Conservation (phyloP, 371 early-diverging fungal species). For the Nosema bombycis region DNA sequence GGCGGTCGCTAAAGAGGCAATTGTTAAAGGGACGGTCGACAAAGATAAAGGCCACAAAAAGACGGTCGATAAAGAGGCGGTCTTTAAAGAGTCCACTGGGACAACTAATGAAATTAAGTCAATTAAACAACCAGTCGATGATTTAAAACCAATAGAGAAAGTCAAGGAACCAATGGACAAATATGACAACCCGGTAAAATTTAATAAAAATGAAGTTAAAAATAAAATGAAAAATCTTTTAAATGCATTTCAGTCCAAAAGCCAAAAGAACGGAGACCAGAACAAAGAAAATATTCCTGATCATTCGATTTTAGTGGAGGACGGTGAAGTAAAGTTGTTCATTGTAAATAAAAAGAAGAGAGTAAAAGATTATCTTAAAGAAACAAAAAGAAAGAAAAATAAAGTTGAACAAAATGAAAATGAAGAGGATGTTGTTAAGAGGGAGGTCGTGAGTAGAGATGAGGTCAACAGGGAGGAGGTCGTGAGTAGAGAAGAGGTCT, state of each 20-base stretch:
- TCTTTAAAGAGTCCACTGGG: too few species aligned
- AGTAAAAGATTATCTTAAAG: not conserved
- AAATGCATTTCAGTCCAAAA: not conserved
- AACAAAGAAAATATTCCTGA: not conserved
- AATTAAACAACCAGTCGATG: too few species aligned
- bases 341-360: not conserved
- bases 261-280: not conserved
- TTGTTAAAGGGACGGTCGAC: too few species aligned
- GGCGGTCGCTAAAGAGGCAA: too few species aligned
- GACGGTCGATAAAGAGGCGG: too few species aligned
- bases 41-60: too few species aligned
- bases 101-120: too few species aligned
- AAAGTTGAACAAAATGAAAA: constrained; percentile 17
- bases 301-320: not conserved
- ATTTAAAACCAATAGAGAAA: too few species aligned
- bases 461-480: not conserved
- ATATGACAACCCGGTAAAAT: too few species aligned
- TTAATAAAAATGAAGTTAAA: not conserved
- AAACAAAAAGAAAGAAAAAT: not conserved
- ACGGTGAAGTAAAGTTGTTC: not conserved
- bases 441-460: not conserved
- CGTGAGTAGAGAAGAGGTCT: not conserved
- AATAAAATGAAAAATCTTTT: not conserved
- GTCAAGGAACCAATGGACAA: too few species aligned
- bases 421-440: not conserved